Evolutionary conservation across 1,139 yeast genomes (phyloP), one percentile per base, ranked within the genome.

Genomic region (Chernovozyma sophiae-reginae): DNA sequence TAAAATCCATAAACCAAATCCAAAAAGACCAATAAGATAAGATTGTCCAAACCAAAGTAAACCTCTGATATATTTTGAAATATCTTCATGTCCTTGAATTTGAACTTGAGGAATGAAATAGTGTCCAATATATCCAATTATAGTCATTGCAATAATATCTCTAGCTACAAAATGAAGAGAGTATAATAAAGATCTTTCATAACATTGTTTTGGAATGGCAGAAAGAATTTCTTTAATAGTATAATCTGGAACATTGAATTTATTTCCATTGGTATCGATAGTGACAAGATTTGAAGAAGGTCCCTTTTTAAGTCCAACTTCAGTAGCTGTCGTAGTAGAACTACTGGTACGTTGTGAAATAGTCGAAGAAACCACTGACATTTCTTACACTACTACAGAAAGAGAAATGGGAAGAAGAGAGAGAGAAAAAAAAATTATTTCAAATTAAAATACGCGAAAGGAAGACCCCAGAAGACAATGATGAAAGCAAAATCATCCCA

Each of bases 1-100:
- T 58, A 86, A 62, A 44, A 86, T 82, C 95, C 95, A 86, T 47
- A 82, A 55, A 25, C 95, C 95, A 43, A 86, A 81, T 24, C 86
- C 85, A 51, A 81, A 73, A 47, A 84, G 67, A 34, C 94, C 86
- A 49, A 79, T 77, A 31, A 65, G 59, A 41, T 70, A 56, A 22
- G 65, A 56, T 48, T 67, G 65, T 7, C 55, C 55, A 37, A 58
- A 43, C 74, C 74, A 69, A 25, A 67, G 62, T 3, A 52, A 60
- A 39, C 65, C 65, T 40, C 75, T 56, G 14, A 58, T 35, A 30
- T 36, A 41, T 36, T 44, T 37, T 3, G 65, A 56, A 30, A 57
- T 40, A 7, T 38, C 40, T 41, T 55, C 56, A 32, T 59, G 42
- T 22, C 51, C 53, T 12, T 44, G 53, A 29, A 60, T 25, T 11